Percentiles rank a stretch among this genome's conserved stretches.
Evolutionary conservation across 768 basidiomycete species (phyloP).

Genomic region (Lactarius indigo): DNA sequence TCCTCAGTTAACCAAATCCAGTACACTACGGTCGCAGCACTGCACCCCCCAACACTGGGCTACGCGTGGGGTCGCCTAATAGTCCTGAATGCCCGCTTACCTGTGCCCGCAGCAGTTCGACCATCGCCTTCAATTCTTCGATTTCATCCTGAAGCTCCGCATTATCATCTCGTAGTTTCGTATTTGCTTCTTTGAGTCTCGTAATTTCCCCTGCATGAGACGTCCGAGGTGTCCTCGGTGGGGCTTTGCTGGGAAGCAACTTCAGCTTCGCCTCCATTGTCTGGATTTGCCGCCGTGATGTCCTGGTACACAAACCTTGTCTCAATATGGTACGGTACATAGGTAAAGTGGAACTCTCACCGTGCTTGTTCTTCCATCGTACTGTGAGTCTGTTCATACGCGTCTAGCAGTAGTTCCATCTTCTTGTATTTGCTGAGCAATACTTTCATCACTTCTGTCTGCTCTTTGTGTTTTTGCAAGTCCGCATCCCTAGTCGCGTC

Average conservation of each 20-base stretch:
- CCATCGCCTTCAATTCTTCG: slow-evolving; percentile 67
- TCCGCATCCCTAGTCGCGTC: slow-evolving; percentile 61
- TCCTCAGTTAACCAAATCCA: slow-evolving; percentile 26
- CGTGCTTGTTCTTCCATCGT: slow-evolving; percentile 56
- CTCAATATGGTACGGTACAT: slow-evolving; percentile 4
- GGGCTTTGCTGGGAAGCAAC: slow-evolving; percentile 35
- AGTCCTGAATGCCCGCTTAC: slow-evolving; percentile 44
- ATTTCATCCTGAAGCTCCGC: slow-evolving; percentile 48
- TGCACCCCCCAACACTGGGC: slow-evolving; percentile 30
- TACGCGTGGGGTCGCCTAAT: slow-evolving; percentile 46
- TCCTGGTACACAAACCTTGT: slow-evolving; percentile 34
- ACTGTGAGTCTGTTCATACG: slow-evolving; percentile 49
- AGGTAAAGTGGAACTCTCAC: slow-evolving; percentile 38
- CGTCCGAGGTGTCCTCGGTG: slow-evolving; percentile 13
- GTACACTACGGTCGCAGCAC: slow-evolving; percentile 10
- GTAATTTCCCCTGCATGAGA: slow-evolving; percentile 32
- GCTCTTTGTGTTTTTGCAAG: slow-evolving; percentile 64
- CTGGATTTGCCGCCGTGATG: slow-evolving; percentile 57
- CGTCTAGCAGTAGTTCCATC: slow-evolving; percentile 61
- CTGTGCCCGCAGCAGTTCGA: slow-evolving; percentile 62
- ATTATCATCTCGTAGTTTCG: slow-evolving; percentile 57
- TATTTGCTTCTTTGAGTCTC: slow-evolving; percentile 46
- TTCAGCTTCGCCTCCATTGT: slow-evolving; percentile 54
- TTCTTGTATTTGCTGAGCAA: slow-evolving; percentile 60
- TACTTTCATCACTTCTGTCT: slow-evolving; percentile 52